Base-by-base conservation (phyloP, 371 early-diverging fungal genomes). In the Caulochytrium protostelioides region DNA sequence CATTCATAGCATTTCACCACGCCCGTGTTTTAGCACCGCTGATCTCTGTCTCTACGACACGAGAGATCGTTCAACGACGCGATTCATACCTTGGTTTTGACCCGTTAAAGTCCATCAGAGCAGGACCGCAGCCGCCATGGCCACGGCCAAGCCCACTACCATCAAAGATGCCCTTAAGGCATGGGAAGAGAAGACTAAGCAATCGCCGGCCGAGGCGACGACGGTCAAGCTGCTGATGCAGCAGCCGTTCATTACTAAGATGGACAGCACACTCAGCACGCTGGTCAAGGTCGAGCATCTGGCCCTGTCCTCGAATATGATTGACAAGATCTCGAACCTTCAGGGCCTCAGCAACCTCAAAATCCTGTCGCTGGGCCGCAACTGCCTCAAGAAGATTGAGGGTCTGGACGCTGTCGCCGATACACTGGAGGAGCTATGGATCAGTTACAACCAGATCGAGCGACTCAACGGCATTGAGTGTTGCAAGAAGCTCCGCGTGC, bases 361-460 rank as follows among this genome's bases (percentile, higher is more conserved):
- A 9, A 44, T 63, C 17, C 52, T 65, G 6, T 62, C 62, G 5
- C 54, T 65, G 17, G 64, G 63, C 3, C 49, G 66, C n/a, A 65
- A 65, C 46, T 33, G 24, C 22, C 51, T 65, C 30, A 65, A 65
- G 32, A 61, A 63, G 45, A 61, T 65, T 36, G 64, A 63, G 36
- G 66, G 64, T 1, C 49, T 65, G 4, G 66, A 63, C 16, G 57
- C 63, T 0, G 62, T 65, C 0, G 42, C 62, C 4, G 66, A 63
- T 14, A 65, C 64, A 9, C 42, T 65, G 12, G 59, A 65, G 38
- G 66, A 65, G 47, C 49, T 65, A 10, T 65, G 66, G 66, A 45
- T 63, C 22, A 47, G 47, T 1, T 65, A 65, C 48, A 65, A 65
- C 49, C 47, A 50, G 20, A 42, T 65, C 30, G 66, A 65, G 37